phyloP scores from a whole-genome alignment of 257 asterid genomes.

The Galeopsis tetrahit region DNA sequence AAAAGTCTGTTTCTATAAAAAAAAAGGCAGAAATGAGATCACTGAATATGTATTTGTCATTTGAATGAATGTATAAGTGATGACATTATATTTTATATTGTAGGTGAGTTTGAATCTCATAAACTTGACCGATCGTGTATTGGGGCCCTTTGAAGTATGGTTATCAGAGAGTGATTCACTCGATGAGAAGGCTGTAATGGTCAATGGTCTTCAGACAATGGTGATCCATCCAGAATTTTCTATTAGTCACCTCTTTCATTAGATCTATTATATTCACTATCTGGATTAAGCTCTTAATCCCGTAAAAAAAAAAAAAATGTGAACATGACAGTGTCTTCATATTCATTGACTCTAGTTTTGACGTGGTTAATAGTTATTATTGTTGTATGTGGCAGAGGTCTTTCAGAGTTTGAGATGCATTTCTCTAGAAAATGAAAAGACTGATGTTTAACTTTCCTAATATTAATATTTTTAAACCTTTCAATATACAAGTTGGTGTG shows the following conservation, averaged over 20 bases:
- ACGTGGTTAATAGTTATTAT: background rate
- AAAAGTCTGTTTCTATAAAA: too few relatives aligned
- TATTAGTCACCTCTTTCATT: slow-evolving; percentile 8
- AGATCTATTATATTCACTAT: slow-evolving; percentile 7
- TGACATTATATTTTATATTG: slow-evolving; percentile 25
- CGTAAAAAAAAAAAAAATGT: background rate
- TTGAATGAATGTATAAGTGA: slow-evolving; percentile 11
- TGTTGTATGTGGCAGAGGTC: background rate
- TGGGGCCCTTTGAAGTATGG: slow-evolving; percentile 95
- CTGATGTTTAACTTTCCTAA: slow-evolving; percentile 8
- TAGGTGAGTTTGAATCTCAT: slow-evolving; percentile 72
- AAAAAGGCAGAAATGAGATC: slow-evolving; percentile 12
- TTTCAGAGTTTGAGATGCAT: background rate
- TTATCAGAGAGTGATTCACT: slow-evolving; percentile 71
- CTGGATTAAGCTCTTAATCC: background rate
- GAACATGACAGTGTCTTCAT: background rate
- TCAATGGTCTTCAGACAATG: slow-evolving; percentile 89
- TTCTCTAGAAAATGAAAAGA: slow-evolving; percentile 4
- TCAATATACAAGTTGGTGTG: background rate
- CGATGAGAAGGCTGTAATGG: slow-evolving; percentile 80
- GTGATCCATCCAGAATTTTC: slow-evolving; percentile 49
- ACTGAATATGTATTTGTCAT: slow-evolving; percentile 16
- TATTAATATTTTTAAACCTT: slow-evolving; percentile 17
- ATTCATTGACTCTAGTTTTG: slow-evolving; percentile 14
- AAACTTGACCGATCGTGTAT: slow-evolving; percentile 79